phyloP scores from a whole-genome alignment of 73 alveolate genomes.

The Paramecium caudatum region DNA sequence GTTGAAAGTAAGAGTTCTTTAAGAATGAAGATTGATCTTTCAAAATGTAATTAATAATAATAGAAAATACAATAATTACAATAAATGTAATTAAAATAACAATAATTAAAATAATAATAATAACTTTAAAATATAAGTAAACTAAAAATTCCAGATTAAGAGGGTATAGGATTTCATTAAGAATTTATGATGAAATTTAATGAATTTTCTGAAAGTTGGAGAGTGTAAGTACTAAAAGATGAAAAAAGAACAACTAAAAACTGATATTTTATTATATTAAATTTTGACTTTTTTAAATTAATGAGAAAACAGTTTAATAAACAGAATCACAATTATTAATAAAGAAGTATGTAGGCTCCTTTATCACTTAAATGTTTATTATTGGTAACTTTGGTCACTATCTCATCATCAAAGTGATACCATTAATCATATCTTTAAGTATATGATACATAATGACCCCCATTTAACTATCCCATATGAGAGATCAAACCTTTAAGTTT shows the following conservation, averaged over 20 bases:
- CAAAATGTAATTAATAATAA: conserved; percentile 25
- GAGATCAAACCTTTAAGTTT: neutral
- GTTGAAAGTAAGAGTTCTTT: neutral
- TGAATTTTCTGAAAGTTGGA: conserved; percentile 65
- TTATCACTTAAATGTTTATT: neutral
- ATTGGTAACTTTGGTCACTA: neutral
- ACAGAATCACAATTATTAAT: neutral
- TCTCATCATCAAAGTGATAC: conserved; percentile 49
- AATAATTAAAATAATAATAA: conserved; percentile 9
- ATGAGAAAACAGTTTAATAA: too few species aligned
- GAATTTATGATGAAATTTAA: conserved; percentile 66
- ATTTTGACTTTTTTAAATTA: neutral
- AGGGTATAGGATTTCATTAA: conserved; percentile 44
- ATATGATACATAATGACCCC: conserved; percentile 14
- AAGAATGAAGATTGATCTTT: conserved; percentile 32
- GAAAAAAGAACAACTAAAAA: conserved; percentile 31
- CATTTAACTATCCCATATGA: conserved; percentile 8
- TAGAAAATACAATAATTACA: neutral
- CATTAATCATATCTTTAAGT: neutral
- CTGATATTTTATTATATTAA: neutral
- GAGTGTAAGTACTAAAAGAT: conserved; percentile 50
- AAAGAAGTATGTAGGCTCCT: conserved; percentile 3
- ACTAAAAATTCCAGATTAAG: conserved; percentile 46
- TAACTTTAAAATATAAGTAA: conserved; percentile 21
- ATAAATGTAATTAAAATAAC: conserved; percentile 10